Evolutionary conservation across 495 filamentous ascomycete genomes (phyloP).

Genomic region (Neurospora sp.): DNA sequence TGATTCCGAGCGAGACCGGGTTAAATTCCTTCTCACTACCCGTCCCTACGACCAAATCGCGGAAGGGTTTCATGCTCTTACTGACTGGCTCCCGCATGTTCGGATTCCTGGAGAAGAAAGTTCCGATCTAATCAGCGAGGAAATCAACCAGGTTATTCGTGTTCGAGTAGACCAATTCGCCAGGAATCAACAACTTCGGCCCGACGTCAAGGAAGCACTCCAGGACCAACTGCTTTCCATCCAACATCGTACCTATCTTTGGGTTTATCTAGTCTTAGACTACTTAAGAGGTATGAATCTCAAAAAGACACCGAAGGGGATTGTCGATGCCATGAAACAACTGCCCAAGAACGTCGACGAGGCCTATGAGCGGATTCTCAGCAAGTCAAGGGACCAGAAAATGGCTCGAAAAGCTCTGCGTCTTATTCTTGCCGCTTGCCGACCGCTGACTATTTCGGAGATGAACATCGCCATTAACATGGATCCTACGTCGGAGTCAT

Average conservation of each 20-base stretch:
- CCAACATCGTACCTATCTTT: conserved; percentile 12
- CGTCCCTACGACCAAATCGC: conserved; percentile 18
- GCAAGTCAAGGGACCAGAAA: neutral
- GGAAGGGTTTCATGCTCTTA: conserved; percentile 19
- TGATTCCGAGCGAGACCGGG: neutral
- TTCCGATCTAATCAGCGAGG: conserved; percentile 9
- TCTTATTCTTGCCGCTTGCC: conserved; percentile 11
- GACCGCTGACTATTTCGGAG: conserved; percentile 8
- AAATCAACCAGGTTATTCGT: conserved; percentile 2
- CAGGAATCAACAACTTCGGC: neutral
- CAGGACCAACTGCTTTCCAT: neutral
- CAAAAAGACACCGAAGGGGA: conserved; percentile 7
- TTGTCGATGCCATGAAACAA: conserved; percentile 1
- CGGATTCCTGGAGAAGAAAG: conserved; percentile 28
- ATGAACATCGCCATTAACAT: conserved; percentile 9
- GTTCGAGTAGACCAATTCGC: neutral
- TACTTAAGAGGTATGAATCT: conserved; percentile 1
- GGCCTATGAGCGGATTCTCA: conserved; percentile 17
- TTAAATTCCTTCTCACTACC: conserved; percentile 20
- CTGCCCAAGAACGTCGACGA: conserved; percentile 11
- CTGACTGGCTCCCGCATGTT: conserved; percentile 14
- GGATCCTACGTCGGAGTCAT: neutral
- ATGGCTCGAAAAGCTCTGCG: conserved; percentile 8
- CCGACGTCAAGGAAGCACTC: neutral
- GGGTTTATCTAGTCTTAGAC: conserved; percentile 10